These are phyloP conservation scores for Calendula officinalis DNA, from an alignment of 129 eudicot genomes.

Conservation along the genomic window DNA sequence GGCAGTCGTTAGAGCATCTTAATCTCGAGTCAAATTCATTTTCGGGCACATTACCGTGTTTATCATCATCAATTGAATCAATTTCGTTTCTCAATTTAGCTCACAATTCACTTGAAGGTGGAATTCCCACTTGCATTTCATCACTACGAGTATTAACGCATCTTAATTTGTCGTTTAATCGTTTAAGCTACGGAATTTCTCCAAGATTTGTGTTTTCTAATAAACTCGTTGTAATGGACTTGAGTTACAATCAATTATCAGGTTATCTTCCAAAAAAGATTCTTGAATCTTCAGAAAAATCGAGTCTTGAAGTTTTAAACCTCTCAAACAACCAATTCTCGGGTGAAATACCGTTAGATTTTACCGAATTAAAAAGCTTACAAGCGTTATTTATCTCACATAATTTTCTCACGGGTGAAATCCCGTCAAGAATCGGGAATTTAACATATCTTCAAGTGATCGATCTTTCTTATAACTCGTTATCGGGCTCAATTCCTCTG, in stretches of 20 bases:
- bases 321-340: constrained; percentile 80
- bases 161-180: constrained; percentile 77
- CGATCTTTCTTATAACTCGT: constrained; percentile 73
- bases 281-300: constrained; percentile 57
- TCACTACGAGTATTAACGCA: constrained; percentile 50
- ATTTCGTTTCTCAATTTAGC: constrained; percentile 63
- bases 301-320: constrained; percentile 69
- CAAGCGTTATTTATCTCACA: constrained; percentile 86
- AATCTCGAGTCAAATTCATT: constrained; percentile 61
- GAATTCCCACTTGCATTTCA: constrained; percentile 84
- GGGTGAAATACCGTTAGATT: constrained; percentile 59
- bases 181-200: constrained; percentile 62
- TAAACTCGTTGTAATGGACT: constrained; percentile 62
- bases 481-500: constrained; percentile 77
- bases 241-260: constrained; percentile 69
- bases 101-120: constrained; percentile 72
- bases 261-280: constrained; percentile 65
- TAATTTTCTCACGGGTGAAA: constrained; percentile 74
- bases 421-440: constrained; percentile 87
- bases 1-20: constrained; percentile 62
- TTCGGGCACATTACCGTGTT: constrained; percentile 83
- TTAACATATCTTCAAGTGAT: constrained; percentile 94
- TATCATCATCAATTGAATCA: constrained; percentile 50
- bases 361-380: constrained; percentile 80
- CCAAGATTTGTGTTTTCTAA: constrained; percentile 79